phyloP scores from a whole-genome alignment of 2,329 filamentous ascomycete species.

The Stylonectria norvegica region DNA sequence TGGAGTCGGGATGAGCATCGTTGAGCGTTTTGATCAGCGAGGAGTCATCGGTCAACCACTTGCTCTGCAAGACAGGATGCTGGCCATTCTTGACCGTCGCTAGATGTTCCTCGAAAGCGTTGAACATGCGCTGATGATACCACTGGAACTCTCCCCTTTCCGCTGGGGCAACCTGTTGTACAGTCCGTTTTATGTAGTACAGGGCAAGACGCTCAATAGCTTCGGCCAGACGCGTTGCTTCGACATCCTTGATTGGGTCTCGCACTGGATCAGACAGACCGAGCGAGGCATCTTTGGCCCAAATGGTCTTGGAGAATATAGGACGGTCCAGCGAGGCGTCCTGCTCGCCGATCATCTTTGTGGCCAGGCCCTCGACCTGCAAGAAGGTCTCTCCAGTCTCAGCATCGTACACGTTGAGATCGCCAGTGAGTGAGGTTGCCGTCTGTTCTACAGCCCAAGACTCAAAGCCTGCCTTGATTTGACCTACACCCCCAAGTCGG shows the following conservation, averaged over 20 bases:
- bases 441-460: conserved; percentile 11
- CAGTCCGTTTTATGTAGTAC: conserved; percentile 9
- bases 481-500: conserved; percentile 2
- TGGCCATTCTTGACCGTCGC: conserved; percentile 2
- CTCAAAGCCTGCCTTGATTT: conserved; percentile 8
- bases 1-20: conserved; percentile 5
- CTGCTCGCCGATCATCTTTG: conserved; percentile 8
- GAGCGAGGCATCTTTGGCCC: conserved; percentile 5
- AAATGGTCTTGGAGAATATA: conserved; percentile 11
- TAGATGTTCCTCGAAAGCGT: conserved; percentile 9
- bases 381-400: conserved; percentile 8
- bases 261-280: conserved; percentile 4
- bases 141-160: conserved; percentile 7
- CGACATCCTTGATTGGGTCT: conserved; percentile 5
- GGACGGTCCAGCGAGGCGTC: conserved; percentile 10
- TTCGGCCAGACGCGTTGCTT: conserved; percentile 5
- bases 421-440: conserved; percentile 10
- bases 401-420: conserved; percentile 11
- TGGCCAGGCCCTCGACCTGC: conserved; percentile 9
- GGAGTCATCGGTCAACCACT: conserved; percentile 7
- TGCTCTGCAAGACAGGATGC: conserved; percentile 8
- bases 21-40: conserved; percentile 3
- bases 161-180: conserved; percentile 4
- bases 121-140: conserved; percentile 10
- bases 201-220: conserved; percentile 9